Evolutionary conservation across 495 filamentous ascomycete species (phyloP).

Genomic region (Xylaria longipes): DNA sequence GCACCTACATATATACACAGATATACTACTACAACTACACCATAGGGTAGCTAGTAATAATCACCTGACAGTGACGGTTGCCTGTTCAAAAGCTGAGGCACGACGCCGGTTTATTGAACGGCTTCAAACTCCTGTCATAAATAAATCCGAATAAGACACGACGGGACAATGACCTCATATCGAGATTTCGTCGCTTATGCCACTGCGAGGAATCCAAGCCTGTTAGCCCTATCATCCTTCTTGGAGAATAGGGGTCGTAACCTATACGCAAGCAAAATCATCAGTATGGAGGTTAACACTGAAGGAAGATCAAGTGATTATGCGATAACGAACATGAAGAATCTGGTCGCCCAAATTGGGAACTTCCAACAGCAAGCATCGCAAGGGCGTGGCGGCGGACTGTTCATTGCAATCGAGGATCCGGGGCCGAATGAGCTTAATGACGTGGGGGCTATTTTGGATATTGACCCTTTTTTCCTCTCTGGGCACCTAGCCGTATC

Average conservation of each 20-base stretch:
- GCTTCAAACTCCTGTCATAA: neutral
- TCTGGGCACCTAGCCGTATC: neutral
- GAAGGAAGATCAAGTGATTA: neutral
- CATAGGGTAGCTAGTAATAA: neutral
- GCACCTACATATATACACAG: neutral
- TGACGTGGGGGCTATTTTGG: neutral
- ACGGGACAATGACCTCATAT: neutral
- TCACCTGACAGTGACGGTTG: neutral
- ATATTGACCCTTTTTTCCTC: neutral
- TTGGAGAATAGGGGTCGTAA: neutral
- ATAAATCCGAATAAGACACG: neutral
- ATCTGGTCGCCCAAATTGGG: neutral
- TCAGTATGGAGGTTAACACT: neutral
- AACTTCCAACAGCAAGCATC: neutral
- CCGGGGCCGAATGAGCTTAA: neutral
- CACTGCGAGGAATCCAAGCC: neutral
- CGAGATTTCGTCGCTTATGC: neutral
- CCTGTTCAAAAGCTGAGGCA: neutral
- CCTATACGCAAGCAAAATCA: neutral
- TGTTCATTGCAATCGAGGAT: neutral
- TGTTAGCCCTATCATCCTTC: neutral
- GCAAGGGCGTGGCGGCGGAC: neutral
- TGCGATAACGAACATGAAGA: neutral
- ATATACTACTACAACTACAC: neutral
- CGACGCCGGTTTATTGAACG: neutral